Evolutionary conservation across 225 moss, liverwort and hornwort genomes (phyloP).

Genomic region (Antitrichia curtipendula): DNA sequence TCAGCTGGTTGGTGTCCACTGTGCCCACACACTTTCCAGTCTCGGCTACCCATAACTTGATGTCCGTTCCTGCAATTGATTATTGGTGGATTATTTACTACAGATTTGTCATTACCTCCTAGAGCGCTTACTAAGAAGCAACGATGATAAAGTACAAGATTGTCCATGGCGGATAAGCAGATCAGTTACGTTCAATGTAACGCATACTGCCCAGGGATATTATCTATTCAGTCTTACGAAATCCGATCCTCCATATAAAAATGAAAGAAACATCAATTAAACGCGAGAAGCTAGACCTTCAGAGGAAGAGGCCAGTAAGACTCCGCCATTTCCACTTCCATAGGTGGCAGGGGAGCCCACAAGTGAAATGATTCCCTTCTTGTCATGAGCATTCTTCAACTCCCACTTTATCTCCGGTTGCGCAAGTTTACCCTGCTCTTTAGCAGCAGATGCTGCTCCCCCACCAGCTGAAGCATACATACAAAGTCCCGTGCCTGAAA

Average conservation of each 20-base stretch:
- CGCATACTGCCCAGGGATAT: neutral
- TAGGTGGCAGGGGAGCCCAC: conserved; percentile 65
- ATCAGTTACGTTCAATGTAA: neutral
- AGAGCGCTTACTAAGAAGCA: neutral
- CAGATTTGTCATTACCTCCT: neutral
- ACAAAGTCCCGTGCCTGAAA: conserved; percentile 80
- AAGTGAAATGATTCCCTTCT: conserved; percentile 63
- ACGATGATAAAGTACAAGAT: neutral
- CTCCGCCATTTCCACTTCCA: conserved; percentile 66
- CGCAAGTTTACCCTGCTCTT: conserved; percentile 86
- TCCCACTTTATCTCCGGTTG: conserved; percentile 98
- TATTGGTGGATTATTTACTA: neutral
- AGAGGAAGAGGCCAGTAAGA: conserved; percentile 80
- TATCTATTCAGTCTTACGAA: neutral
- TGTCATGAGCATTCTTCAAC: conserved; percentile 55
- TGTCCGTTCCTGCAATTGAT: conserved; percentile 66
- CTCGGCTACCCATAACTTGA: conserved; percentile 88
- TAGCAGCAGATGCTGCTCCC: conserved; percentile 73
- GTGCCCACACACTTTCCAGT: conserved; percentile 76
- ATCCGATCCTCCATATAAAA: neutral
- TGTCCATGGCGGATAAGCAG: neutral
- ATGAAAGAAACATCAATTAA: neutral
- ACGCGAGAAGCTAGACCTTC: conserved; percentile 38
- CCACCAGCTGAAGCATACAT: conserved; percentile 85
- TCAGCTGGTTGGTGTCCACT: conserved; percentile 94